A percentile compares a stretch with the other conserved stretches of the same genome.
phyloP scores from a whole-genome alignment of 768 basidiomycete genomes.

The Asterophora parasitica region DNA sequence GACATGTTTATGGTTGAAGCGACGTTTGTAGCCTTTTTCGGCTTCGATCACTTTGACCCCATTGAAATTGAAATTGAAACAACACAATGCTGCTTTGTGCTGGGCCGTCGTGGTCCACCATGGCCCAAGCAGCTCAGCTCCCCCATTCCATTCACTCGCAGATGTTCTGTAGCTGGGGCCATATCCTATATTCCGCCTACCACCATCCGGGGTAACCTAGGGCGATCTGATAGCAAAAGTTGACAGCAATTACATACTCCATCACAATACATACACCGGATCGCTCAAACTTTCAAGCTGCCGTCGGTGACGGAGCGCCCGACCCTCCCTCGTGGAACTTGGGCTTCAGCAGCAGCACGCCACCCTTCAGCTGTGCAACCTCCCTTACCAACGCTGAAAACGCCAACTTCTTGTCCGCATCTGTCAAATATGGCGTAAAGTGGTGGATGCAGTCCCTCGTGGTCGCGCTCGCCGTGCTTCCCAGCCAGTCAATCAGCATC shows the following conservation, averaged over 20 bases:
- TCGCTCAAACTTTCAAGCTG: background rate
- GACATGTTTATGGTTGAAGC: background rate
- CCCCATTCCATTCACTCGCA: no score
- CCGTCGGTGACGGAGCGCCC: conserved; percentile 29
- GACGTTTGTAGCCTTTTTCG: background rate
- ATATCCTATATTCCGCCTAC: background rate
- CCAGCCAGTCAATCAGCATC: conserved; percentile 75
- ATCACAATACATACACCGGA: no score
- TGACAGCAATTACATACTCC: background rate
- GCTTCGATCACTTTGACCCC: background rate
- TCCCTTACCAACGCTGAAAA: conserved; percentile 81
- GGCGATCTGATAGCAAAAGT: background rate
- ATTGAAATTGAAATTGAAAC: background rate
- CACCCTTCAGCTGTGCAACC: conserved; percentile 67
- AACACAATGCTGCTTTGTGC: no score
- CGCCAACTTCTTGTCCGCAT: conserved; percentile 61
- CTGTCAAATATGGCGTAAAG: conserved; percentile 71
- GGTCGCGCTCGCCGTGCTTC: conserved; percentile 60
- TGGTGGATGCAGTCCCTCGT: conserved; percentile 78
- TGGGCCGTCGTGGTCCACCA: no score
- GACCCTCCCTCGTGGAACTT: conserved; percentile 29
- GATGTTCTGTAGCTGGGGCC: no score
- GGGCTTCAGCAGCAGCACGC: conserved; percentile 53
- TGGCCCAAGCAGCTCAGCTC: background rate
- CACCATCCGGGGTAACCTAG: background rate